Base-by-base conservation (phyloP, 768 basidiomycete species). In the Russula emetica region DNA sequence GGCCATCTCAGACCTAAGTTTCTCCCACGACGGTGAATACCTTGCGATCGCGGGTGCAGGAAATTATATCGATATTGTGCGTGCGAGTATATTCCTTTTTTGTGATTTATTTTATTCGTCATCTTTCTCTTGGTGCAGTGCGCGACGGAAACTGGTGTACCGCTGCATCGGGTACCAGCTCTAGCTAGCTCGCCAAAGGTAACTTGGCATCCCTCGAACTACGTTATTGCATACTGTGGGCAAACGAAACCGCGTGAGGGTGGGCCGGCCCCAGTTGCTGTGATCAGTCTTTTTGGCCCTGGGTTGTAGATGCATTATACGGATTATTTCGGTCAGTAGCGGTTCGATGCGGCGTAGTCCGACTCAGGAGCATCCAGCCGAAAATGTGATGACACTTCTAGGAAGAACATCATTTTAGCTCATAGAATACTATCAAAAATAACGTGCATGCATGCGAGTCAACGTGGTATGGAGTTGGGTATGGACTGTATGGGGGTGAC, bases 1-100 rank as follows among this genome's bases (percentile, higher is more conserved):
- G 70, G 79, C 84, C 24, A 88, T 91, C 69, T 88, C 82, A 64
- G 81, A 82, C 22, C 74, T 92, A 22, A 90, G 86, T 72, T 93
- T 91, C 78, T 92, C 89, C 14, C 80, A 86, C 66, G 90, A 92
- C 68, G 90, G 90, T 38, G 90, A 93, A 77, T 92, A 86, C 70
- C 73, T 92, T 52, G 90, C 90, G 20, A 85, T 91, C 55, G 86
- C 90, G 10, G 88, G 79, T 65, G 79, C 81, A 10, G 88, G 88
- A 22, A 75, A 77, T 34, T 91, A 90, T 67, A 86, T 92, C 58
- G 90, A 92, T 65, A 88, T 92, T 49, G 89, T 90, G 58, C n/a
- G 18, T 5, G 3, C 3, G 18, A 10, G 2, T 13, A 24, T 30
- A 4, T 6, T 36, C 16, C 14, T 34, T 18, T 34, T 55, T 22